phyloP scores from a whole-genome alignment of 805 yeast species.

The Teunomyces tritomae region DNA sequence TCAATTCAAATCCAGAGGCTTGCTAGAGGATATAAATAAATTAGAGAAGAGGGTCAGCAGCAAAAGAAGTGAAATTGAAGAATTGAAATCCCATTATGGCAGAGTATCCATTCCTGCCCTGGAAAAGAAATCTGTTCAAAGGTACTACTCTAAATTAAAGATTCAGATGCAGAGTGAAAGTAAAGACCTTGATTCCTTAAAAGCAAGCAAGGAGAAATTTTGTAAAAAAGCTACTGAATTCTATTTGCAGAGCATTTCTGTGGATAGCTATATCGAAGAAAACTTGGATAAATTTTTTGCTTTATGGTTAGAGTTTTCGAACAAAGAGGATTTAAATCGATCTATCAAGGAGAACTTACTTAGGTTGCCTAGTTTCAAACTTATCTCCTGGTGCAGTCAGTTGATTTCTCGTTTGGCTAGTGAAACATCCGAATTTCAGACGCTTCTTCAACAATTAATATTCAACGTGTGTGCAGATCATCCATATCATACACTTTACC shows the following conservation, averaged over 20 bases:
- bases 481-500: constrained; percentile 73
- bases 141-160: constrained; percentile 49
- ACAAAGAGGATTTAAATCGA: constrained; percentile 42
- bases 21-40: constrained; percentile 44
- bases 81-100: constrained; percentile 44
- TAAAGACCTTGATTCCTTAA: constrained; percentile 40
- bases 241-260: constrained; percentile 54
- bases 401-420: constrained; percentile 64
- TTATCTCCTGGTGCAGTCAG: constrained; percentile 82
- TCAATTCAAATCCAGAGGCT: constrained; percentile 48
- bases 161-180: constrained; percentile 50
- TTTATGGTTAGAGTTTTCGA: constrained; percentile 70
- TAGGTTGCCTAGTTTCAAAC: constrained; percentile 54
- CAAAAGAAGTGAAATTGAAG: constrained; percentile 48
- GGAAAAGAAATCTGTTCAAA: constrained; percentile 52
- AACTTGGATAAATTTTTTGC: constrained; percentile 77
- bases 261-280: constrained; percentile 46
- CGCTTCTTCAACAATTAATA: constrained; percentile 46
- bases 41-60: constrained; percentile 37
- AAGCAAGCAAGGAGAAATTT: constrained; percentile 40
- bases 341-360: constrained; percentile 37
- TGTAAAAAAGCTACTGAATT: constrained; percentile 54
- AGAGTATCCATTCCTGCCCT: constrained; percentile 37
- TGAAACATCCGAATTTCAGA: constrained; percentile 55
- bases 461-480: constrained; percentile 48